Evolutionary conservation across 2,329 filamentous ascomycete genomes (phyloP), one percentile per base, ranked within the genome.

Genomic region (Colletotrichum salicis): DNA sequence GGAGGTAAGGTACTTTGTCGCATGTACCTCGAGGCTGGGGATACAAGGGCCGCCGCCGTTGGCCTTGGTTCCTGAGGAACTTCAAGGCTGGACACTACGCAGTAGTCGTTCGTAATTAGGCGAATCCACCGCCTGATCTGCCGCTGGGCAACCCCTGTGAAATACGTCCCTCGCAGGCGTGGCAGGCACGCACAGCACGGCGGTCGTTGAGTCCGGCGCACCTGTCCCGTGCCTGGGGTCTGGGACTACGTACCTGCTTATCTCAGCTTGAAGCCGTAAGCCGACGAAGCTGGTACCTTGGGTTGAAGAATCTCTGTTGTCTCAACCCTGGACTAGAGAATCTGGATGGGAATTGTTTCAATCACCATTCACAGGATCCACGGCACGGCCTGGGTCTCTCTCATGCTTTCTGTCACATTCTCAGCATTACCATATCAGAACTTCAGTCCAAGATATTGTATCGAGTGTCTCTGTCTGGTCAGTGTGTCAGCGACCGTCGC

Each of bases 31-130:
- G 61, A 10, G 45, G 29, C 15, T 57, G 31, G 27, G 57, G 35
- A 37, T 22, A 59, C 13, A 13, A 29, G 41, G 31, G 51, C 29
- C 31, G 24, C 13, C 29, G 60, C 31, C 31, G 31, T 54, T 63
- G 13, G 48, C 45, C 60, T 37, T 62, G 45, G 29, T 37, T 62
- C n/a, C 60, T 45, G 24, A 57, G 62, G 37, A 56, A 68, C 35
- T 22, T 56, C 27, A 55, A 24, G 52, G 41, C 22, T 48, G 51
- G 59, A 63, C 45, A 35, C 45, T 55, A n/a, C n/a, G n/a, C n/a
- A n/a, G n/a, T n/a, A 37, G 48, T 58, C 59, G 65, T 60, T 70
- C 59, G 65, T 64, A 70, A 64, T 70, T 72, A 64, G 70, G 66
- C 65, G 57, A 65, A 37, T 31, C 35, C 56, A 60, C 64, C 59